Evolutionary conservation across 2,329 filamentous ascomycete species (phyloP).

Genomic region (Plenodomus lindquistii): DNA sequence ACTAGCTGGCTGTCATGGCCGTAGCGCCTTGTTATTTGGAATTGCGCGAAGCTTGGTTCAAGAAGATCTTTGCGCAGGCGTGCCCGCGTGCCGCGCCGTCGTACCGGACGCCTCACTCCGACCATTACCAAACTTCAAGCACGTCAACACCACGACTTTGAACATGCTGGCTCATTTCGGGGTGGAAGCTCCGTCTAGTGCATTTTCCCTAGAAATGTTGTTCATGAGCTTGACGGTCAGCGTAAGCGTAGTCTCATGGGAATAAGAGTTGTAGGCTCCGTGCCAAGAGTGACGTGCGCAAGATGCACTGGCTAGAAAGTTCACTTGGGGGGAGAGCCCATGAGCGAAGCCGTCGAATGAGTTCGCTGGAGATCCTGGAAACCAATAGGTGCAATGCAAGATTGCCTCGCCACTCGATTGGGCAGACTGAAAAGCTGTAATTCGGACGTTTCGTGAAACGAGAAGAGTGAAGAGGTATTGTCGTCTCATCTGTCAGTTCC

Average conservation of each 20-base stretch:
- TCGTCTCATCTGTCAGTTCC: not conserved
- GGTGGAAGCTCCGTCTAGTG: not conserved
- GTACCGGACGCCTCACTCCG: conserved; percentile 24
- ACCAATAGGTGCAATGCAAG: too few relatives aligned
- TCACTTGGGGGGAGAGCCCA: not conserved
- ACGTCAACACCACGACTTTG: not conserved
- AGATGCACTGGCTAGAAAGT: not conserved
- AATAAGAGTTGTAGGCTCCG: not conserved
- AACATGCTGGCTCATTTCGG: not conserved
- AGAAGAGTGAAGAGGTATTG: not conserved
- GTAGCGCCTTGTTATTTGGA: conserved; percentile 13
- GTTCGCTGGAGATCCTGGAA: not conserved
- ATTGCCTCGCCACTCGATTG: too few relatives aligned
- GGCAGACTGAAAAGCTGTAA: too few relatives aligned
- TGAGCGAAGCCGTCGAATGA: not conserved
- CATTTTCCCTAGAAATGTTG: not conserved
- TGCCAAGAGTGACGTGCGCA: not conserved
- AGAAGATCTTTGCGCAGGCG: conserved; percentile 2
- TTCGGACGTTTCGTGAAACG: too few relatives aligned
- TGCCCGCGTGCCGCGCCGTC: conserved; percentile 11
- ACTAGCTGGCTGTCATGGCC: conserved; percentile 1
- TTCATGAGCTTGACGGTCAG: not conserved
- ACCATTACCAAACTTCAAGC: not conserved
- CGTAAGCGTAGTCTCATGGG: not conserved
- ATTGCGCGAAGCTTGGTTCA: conserved; percentile 7